Base-by-base conservation (phyloP, 2,329 filamentous ascomycete genomes). In the Venturia asperata region DNA sequence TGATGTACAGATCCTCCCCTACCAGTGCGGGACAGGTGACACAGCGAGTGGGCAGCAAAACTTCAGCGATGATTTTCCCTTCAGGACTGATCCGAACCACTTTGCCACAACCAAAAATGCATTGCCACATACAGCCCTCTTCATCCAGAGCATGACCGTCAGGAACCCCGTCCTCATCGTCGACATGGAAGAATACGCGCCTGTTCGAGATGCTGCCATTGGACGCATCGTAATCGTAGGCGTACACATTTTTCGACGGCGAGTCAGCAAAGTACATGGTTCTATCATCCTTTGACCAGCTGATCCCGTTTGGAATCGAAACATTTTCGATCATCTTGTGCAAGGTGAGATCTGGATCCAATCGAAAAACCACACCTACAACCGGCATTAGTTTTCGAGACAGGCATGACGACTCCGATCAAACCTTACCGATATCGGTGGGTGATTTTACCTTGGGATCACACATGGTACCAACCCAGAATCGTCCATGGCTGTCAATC, bases 401-500 rank as follows among this genome's bases (percentile, higher is more conserved):
- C 24, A 17, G 21, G 2, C 21, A 21, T 11, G n/a, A 21, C 11
- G 11, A 61, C 37, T 43, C n/a, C 5, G 13, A n/a, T 37, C 13
- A 55, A 17, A 39, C 65, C 67, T 58, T 63, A 70, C 74, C 77
- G 70, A 80, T 78, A 61, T 76, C 73, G 37, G 70, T 73, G 47
- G 73, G 71, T 11, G 76, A 83, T 74, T 87, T 83, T 58, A 85
- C 79, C 71, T 86, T 79, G 65, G 90, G 88, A 72, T 96, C 91
- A 68, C 91, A 94, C 90, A 96, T 96, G 68, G 85, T 85, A 9
- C 91, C 91, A 6, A 92, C 81, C 89, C 91, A 96, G 77, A 93
- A 94, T 42, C 91, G 81, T 41, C 92, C 92, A 68, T 87, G 82
- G 34, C 86, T 87, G 72, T 96, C 92, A 63, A 90, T 86, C 5